Base-by-base conservation (phyloP, 768 basidiomycete species). In the Boletus coccyginus region DNA sequence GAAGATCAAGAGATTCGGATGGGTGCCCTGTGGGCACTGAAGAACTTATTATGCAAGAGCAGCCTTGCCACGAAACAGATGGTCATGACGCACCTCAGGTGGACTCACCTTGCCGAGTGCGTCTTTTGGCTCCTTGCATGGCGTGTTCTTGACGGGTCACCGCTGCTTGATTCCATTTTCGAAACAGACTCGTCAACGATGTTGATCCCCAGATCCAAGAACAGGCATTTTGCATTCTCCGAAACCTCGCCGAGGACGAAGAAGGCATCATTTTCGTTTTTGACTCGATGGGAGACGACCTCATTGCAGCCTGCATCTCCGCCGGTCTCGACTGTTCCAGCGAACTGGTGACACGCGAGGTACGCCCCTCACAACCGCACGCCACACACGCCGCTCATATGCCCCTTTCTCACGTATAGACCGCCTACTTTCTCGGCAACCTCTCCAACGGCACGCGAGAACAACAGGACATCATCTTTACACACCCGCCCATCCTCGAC, bases 21-120 rank as follows among this genome's bases (percentile, higher is more conserved):
- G 31, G 92, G 85, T 58, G 83, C 88, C 0, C 66, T 95, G n/a
- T 95, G 94, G 93, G 88, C 88, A 0, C 71, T 94, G 36, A 93
- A 92, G 69, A 97, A 95, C 64, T 66, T 92, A n/a, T 67, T 92
- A 3, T 81, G 81, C 67, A 87, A 86, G 64, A 82, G 85, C 35
- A 73, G 72, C 3, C 71, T 75, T n/a, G 76, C 78, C 42, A 81
- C 82, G 49, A 94, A 92, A 70, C 73, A 73, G 41, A 73, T 77
- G 55, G 81, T 94, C 14, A 89, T 92, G 81, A 70, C 73, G n/a
- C 73, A 77, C 43, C 64, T 97, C 3, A 85, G 84, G 2, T 94
- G 92, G 90, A 63, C 65, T 0, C 72, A 77, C 14, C 70, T 96
- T 1, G 66, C 75, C 14, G 71, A 72, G 91, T 91, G 52, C 24